Percentiles rank a stretch among this genome's conserved stretches.
Conservation (phyloP, 345 rosid species). For the Abelmoschus esculentus region DNA sequence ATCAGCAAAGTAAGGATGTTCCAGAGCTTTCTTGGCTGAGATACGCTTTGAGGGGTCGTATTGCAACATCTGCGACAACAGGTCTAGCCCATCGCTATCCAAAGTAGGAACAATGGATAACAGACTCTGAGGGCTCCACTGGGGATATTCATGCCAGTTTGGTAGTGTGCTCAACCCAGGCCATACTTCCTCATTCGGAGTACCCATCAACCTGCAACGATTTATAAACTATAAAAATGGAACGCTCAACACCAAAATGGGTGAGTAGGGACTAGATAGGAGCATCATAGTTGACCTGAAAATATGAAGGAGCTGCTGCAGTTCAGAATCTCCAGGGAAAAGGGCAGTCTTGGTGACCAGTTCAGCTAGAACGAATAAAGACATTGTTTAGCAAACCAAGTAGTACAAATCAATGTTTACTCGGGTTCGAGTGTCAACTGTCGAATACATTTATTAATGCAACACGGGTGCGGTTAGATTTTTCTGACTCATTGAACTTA, state of each 20-base stretch:
- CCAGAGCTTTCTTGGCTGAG: conserved; percentile 93
- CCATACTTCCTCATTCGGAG: conserved; percentile 87
- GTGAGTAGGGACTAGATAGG: background rate
- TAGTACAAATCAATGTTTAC: background rate
- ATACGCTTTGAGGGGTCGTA: conserved; percentile 80
- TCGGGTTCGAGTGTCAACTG: too few species aligned
- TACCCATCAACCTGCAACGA: conserved; percentile 52
- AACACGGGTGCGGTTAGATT: too few species aligned
- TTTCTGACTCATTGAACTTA: too few species aligned
- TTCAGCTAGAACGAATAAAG: conserved; percentile 42
- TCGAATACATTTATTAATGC: too few species aligned
- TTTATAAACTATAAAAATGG: too few species aligned
- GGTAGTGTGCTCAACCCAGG: conserved; percentile 76
- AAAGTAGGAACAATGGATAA: conserved; percentile 58
- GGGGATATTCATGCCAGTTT: conserved; percentile 99
- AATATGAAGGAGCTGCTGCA: conserved; percentile 90
- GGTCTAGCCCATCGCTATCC: conserved; percentile 62
- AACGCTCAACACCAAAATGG: background rate
- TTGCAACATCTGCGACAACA: conserved; percentile 73
- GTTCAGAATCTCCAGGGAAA: conserved; percentile 90
- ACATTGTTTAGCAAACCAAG: background rate
- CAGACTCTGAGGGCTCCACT: conserved; percentile 68
- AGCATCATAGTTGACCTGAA: conserved; percentile 44
- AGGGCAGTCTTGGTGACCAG: conserved; percentile 78
- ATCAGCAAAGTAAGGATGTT: conserved; percentile 84